These are phyloP conservation scores for Prunus dulcis DNA, from an alignment of 306 rosid species.

Conservation along the genomic window DNA sequence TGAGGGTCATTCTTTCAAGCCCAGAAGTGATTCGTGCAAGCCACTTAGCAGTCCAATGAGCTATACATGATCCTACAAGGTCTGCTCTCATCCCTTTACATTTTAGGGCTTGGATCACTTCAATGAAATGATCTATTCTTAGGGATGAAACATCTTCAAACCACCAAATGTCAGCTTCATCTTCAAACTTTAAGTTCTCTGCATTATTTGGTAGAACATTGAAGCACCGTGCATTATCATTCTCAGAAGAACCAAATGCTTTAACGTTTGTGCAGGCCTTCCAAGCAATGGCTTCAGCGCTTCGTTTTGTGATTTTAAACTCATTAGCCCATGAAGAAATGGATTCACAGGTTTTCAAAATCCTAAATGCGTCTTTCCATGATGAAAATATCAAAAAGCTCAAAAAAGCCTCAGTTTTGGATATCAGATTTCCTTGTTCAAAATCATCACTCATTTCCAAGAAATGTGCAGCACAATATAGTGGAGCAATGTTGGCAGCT, in stretches of 20 bases:
- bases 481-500: conserved; percentile 47
- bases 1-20: conserved; percentile 23
- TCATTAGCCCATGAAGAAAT: conserved; percentile 61
- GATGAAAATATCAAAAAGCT: conserved; percentile 58
- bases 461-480: conserved; percentile 67
- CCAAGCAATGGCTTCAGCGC: conserved; percentile 70
- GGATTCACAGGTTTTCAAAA: conserved; percentile 68
- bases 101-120: conserved; percentile 58
- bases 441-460: conserved; percentile 80
- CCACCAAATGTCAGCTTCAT: conserved; percentile 56
- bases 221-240: conserved; percentile 15
- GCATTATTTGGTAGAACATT: conserved; percentile 5
- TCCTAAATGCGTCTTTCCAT: conserved; percentile 69
- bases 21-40: conserved; percentile 40
- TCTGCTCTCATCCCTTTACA: conserved; percentile 45
- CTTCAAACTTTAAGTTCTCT: conserved; percentile 13
- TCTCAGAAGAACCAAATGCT: conserved; percentile 27
- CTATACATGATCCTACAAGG: conserved; percentile 63
- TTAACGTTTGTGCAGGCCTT: conserved; percentile 49
- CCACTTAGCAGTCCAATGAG: conserved; percentile 61
- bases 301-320: conserved; percentile 44
- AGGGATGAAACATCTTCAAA: conserved; percentile 56
- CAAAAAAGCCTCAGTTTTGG: conserved; percentile 60
- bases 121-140: conserved; percentile 69
- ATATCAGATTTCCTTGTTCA: conserved; percentile 60